Evolutionary conservation across 2,329 filamentous ascomycete genomes (phyloP), one percentile per base, ranked within the genome.

Genomic region (Eutypa lata): DNA sequence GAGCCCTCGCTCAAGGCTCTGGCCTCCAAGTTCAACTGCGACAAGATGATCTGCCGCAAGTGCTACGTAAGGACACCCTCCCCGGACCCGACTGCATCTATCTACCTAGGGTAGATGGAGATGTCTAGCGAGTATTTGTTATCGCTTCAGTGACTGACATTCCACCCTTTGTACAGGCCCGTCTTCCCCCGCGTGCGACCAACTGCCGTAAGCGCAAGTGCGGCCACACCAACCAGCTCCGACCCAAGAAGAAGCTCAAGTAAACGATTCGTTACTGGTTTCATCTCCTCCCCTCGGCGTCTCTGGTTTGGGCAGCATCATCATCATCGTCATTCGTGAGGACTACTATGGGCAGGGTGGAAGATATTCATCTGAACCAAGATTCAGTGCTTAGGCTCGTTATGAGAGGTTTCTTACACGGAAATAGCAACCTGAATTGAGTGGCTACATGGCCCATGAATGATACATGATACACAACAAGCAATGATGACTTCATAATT

Each of bases 191-290:
- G 68, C 91, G 94, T 87, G 94, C 94, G 71, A 97, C 93, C 86
- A 99, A 99, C 90, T 99, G 94, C 90, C 87, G 92, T 73, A 97
- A 97, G 91, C 92, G 92, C 84, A 97, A 97, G 88, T 97, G 93
- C 81, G 94, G 93, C 63, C 94, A 97, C 89, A 95, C 89, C 83
- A 97, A 97, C 90, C 94, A 99, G 88, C 90, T 99, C 76, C 91
- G 94, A 81, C 94, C 94, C 79, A 99, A 99, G 93, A 99, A 99
- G 92, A 99, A 99, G 93, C 87, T 96, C 76, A 96, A 97, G 83
- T 93, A 88, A 77, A 81, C 76, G 75, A 72, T 75, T 80, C 70
- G 66, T 64, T 53, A 54, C 42, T 61, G 59, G 56, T 57, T 60
- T 69, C 62, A 58, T 64, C 62, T 67, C 53, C 57, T 63, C 52